phyloP scores from a whole-genome alignment of 148 eudicot species.

The Rhododendron mucronatum region DNA sequence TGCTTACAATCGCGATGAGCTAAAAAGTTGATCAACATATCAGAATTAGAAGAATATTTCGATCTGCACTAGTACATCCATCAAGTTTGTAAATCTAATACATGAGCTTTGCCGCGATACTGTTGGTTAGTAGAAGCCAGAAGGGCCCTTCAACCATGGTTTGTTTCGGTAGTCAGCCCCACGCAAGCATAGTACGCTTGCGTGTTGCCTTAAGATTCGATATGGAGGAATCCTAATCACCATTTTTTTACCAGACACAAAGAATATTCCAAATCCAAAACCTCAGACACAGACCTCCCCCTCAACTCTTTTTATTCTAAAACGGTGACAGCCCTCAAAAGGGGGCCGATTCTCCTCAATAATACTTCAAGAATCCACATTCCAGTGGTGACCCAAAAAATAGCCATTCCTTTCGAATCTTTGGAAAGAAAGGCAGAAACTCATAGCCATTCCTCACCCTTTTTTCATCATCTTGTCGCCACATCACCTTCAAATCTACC shows the following conservation, averaged over 20 bases:
- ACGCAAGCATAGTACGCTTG: slow-evolving; percentile 9
- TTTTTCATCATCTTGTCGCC: not conserved
- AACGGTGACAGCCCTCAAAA: slow-evolving; percentile 19
- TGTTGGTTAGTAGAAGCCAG: not conserved
- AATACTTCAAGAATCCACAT: slow-evolving; percentile 49
- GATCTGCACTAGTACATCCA: not conserved
- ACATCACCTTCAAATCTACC: not conserved
- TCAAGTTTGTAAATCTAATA: not conserved
- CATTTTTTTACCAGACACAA: slow-evolving; percentile 14
- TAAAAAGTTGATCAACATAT: not conserved
- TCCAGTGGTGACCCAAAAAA: slow-evolving; percentile 19
- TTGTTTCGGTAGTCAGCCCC: slow-evolving; percentile 16
- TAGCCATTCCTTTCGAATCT: slow-evolving; percentile 26
- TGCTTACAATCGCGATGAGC: not conserved
- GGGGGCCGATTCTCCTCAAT: slow-evolving; percentile 31
- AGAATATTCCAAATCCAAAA: slow-evolving; percentile 39
- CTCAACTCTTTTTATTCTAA: slow-evolving; percentile 18
- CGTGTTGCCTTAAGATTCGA: slow-evolving; percentile 40
- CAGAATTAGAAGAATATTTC: not conserved
- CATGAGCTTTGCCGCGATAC: not conserved
- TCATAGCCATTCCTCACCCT: not conserved
- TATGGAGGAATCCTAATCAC: slow-evolving; percentile 47
- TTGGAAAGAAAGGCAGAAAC: slow-evolving; percentile 1
- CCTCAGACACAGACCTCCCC: slow-evolving; percentile 19
- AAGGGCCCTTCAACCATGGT: not conserved